phyloP scores from a whole-genome alignment of 2,329 filamentous ascomycete species.

The Claviceps monticola region DNA sequence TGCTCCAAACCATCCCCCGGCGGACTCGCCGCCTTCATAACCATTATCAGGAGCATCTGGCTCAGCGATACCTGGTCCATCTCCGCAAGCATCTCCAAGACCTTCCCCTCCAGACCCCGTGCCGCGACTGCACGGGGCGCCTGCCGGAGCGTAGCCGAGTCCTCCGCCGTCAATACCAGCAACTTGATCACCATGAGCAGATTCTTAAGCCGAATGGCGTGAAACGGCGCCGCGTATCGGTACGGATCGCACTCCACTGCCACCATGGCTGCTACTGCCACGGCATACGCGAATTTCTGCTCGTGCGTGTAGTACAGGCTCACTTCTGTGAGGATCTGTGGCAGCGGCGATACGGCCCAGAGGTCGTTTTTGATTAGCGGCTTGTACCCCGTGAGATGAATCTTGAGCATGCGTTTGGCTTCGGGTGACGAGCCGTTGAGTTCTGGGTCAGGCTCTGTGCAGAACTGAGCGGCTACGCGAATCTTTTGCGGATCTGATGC shows the following conservation, averaged over 20 bases:
- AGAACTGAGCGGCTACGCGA: slow-evolving; percentile 5
- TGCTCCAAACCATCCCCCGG: slow-evolving; percentile 26
- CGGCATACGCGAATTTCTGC: slow-evolving; percentile 26
- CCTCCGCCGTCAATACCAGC: slow-evolving; percentile 33
- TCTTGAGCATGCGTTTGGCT: not conserved
- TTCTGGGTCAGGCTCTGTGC: not conserved
- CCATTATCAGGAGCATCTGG: slow-evolving; percentile 37
- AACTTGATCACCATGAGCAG: slow-evolving; percentile 38
- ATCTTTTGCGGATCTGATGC: slow-evolving; percentile 14
- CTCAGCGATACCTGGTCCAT: slow-evolving; percentile 40
- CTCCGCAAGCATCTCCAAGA: slow-evolving; percentile 21
- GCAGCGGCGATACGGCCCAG: slow-evolving; percentile 37
- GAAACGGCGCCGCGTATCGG: slow-evolving; percentile 35
- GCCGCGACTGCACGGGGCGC: slow-evolving; percentile 13
- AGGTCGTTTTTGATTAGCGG: slow-evolving; percentile 15
- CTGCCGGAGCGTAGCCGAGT: slow-evolving; percentile 14
- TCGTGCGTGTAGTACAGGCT: slow-evolving; percentile 30
- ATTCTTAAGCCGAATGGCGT: slow-evolving; percentile 34
- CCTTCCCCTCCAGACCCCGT: slow-evolving; percentile 11
- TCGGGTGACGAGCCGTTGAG: not conserved
- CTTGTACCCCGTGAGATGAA: slow-evolving; percentile 8
- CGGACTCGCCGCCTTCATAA: slow-evolving; percentile 28
- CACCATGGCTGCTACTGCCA: slow-evolving; percentile 34
- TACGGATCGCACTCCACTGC: slow-evolving; percentile 35
- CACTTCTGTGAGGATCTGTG: slow-evolving; percentile 29